Evolutionary conservation across 768 basidiomycete species (phyloP), one percentile per base, ranked within the genome.

Genomic region (Collybia nuda): DNA sequence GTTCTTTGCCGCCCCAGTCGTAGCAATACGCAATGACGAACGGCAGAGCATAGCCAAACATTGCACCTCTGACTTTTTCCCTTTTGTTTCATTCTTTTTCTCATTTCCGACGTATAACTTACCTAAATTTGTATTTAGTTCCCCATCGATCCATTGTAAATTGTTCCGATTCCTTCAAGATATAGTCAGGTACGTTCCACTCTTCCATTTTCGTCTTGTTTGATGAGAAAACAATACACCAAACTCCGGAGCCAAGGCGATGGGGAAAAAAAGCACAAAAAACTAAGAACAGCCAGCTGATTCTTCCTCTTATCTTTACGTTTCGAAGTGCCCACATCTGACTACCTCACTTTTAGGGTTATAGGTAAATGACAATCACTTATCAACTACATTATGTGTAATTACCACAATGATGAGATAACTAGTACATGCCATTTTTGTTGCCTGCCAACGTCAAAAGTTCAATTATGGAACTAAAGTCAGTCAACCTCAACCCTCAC

Each of bases 1-100:
- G 71, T 78, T 77, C 78, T 65, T 76, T 84, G 84, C 82, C 83
- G 84, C 84, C 84, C 84, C 84, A 85, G 84, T 84, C 84, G 72
- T 84, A 85, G 80, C 76, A 64, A 57, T 47, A 55, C 58, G 75
- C 81, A 46, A 69, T 85, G 84, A 85, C 76, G 84, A 86, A 65
- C 60, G 80, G 82, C 72, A 72, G 72, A 79, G 83, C 83, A 77
- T 56, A 82, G 80, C 82, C 82, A 85, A 85, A 80, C 62, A 64
- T 78, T 81, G 82, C 80, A 84, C 68, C 68, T 71, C 84, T 86
- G 84, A 85, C 58, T 56, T 48, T 58, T 50, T 51, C 49, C 21
- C 40, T 23, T 51, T 15, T 42, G 23, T 40, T 51, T 48, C 53
- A 39, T 44, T 24, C 44, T 22, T 11, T 45, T 51, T 48, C 44